A percentile compares a stretch with the other conserved stretches of the same genome.
phyloP scores from a whole-genome alignment of 2,329 filamentous ascomycete genomes.

The Hypoxylon sp. region DNA sequence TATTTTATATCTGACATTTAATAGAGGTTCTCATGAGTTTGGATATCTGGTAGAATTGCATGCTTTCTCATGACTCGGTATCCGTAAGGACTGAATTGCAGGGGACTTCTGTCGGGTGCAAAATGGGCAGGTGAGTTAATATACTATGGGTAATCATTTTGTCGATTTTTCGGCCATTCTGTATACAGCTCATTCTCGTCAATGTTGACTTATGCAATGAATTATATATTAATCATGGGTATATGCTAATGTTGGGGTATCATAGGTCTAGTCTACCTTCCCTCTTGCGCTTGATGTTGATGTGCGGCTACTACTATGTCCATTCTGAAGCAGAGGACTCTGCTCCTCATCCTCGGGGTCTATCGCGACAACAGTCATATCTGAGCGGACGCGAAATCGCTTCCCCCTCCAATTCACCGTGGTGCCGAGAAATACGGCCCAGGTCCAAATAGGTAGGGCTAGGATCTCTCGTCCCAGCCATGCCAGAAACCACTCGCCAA shows the following conservation, averaged over 20 bases:
- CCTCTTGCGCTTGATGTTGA: conserved; percentile 27
- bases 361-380: conserved; percentile 80
- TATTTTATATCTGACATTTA: conserved; percentile 25
- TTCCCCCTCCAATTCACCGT: conserved; percentile 91
- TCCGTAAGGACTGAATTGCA: not conserved
- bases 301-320: conserved; percentile 15
- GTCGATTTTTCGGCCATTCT: not conserved
- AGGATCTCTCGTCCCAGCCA: conserved; percentile 89
- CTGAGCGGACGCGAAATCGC: conserved; percentile 83
- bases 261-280: conserved; percentile 42
- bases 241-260: conserved; percentile 33
- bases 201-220: conserved; percentile 18
- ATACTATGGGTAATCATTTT: no score
- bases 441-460: conserved; percentile 90
- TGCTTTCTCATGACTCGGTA: not conserved
- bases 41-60: not conserved
- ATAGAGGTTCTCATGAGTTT: conserved; percentile 30
- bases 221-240: conserved; percentile 33
- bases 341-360: conserved; percentile 41
- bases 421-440: conserved; percentile 89
- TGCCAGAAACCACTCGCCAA: conserved; percentile 80
- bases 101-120: not conserved
- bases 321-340: conserved; percentile 20
- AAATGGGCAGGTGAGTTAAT: not conserved
- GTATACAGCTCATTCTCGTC: not conserved